Conservation (phyloP, 169 alveolate genomes). For the Eimeria acervulina region DNA sequence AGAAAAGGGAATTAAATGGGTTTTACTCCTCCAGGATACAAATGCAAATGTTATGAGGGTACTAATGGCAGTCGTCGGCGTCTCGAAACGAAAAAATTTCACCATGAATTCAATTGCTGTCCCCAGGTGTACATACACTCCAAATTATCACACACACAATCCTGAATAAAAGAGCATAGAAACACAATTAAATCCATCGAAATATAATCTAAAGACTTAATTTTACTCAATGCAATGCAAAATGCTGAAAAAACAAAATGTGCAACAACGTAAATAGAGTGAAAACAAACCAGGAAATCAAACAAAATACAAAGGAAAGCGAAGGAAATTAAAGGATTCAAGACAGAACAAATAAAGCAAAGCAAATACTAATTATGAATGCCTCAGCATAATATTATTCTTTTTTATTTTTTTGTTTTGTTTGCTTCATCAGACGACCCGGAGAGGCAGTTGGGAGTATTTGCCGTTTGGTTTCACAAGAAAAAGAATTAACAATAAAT, state of each 20-base stretch:
- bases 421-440: conserved; percentile 79
- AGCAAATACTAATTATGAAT: background rate
- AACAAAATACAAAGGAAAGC: too few species aligned
- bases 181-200: too few species aligned
- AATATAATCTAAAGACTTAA: too few species aligned
- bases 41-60: conserved; percentile 93
- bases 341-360: too few species aligned
- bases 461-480: conserved; percentile 60
- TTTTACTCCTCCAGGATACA: conserved; percentile 95
- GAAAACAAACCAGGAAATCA: too few species aligned
- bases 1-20: conserved; percentile 91
- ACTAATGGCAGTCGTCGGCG: conserved; percentile 94
- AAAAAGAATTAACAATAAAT: conserved; percentile 81
- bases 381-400: background rate
- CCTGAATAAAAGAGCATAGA: conserved; percentile 86
- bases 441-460: conserved; percentile 85
- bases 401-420: background rate
- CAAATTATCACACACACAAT: background rate
- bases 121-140: conserved; percentile 68
- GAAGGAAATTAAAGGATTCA: background rate
- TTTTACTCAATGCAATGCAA: too few species aligned
- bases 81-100: conserved; percentile 80
- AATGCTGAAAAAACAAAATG: too few species aligned
- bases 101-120: conserved; percentile 84
- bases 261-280: too few species aligned